Percentiles rank a stretch among this genome's conserved stretches.
phyloP scores from a whole-genome alignment of 768 basidiomycete genomes.

The Mycena maculata region DNA sequence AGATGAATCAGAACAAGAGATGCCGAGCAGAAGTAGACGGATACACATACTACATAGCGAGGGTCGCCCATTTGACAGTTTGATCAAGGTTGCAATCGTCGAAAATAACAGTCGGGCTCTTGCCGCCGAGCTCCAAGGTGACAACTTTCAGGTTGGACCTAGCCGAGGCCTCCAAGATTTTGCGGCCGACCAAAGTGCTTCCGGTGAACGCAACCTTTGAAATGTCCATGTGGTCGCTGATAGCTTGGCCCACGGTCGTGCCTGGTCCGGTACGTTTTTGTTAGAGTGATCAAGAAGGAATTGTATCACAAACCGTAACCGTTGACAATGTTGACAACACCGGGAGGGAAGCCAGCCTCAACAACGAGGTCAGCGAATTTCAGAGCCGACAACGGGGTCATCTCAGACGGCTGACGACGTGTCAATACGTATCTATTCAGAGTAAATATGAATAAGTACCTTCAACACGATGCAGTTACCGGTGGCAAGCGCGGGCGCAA shows the following conservation, averaged over 20 bases:
- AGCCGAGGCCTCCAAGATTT: conserved; percentile 82
- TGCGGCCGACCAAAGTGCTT: conserved; percentile 81
- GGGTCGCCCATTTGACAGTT: conserved; percentile 76
- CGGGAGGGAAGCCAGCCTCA: conserved; percentile 79
- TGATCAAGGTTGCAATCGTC: conserved; percentile 79
- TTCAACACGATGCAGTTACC: conserved; percentile 75
- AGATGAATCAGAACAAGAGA: conserved; percentile 8
- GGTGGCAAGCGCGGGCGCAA: conserved; percentile 47
- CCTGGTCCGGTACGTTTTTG: conserved; percentile 1
- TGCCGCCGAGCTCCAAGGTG: conserved; percentile 85
- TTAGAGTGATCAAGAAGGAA: conserved; percentile 33
- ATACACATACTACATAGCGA: conserved; percentile 76
- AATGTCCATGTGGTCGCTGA: conserved; percentile 66
- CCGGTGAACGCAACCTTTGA: conserved; percentile 90
- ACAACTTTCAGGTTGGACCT: conserved; percentile 88
- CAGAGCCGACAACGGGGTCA: conserved; percentile 72
- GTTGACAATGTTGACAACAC: conserved; percentile 75
- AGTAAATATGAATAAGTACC: conserved; percentile 18
- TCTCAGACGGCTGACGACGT: conserved; percentile 65
- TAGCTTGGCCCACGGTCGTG: conserved; percentile 68
- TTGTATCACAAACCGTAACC: conserved; percentile 67
- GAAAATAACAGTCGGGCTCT: conserved; percentile 78
- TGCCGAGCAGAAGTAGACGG: neutral
- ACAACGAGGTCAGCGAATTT: conserved; percentile 60
- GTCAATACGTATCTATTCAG: neutral